A percentile compares a stretch with the other conserved stretches of the same genome.
Evolutionary conservation across 805 yeast genomes (phyloP).

Genomic region (Saturnispora kantuleensis): DNA sequence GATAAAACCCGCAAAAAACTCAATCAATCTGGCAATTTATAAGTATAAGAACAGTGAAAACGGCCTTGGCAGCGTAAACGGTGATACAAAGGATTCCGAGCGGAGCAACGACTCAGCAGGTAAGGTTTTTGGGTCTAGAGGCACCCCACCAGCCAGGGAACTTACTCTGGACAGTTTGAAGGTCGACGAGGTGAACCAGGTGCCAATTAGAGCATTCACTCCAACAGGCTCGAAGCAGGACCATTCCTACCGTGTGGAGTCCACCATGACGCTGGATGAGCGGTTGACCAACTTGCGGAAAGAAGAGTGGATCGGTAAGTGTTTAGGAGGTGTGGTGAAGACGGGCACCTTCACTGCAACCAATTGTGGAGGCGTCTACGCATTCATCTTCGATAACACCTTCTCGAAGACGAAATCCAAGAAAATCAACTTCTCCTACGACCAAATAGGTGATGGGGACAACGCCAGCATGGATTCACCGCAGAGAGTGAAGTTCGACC

Average conservation of each 20-base stretch:
- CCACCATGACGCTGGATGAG: conserved; percentile 33
- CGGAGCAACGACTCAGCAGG: background rate
- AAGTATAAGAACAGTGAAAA: conserved; percentile 10
- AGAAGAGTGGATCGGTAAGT: conserved; percentile 45
- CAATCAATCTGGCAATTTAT: conserved; percentile 35
- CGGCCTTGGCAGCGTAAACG: conserved; percentile 5
- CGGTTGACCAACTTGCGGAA: conserved; percentile 45
- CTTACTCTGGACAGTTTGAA: no score
- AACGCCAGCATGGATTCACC: background rate
- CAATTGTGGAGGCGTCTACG: conserved; percentile 58
- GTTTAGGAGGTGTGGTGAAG: conserved; percentile 51
- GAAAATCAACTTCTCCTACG: conserved; percentile 56
- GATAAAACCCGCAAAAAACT: conserved; percentile 64
- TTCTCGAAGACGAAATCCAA: conserved; percentile 80
- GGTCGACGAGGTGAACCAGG: no score
- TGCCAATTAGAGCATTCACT: no score
- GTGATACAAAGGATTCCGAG: background rate
- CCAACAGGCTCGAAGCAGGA: background rate
- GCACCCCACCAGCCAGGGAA: no score
- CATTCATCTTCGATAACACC: conserved; percentile 87
- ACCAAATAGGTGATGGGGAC: background rate
- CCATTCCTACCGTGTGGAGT: no score
- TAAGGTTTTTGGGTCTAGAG: no score
- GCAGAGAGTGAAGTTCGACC: conserved; percentile 21
- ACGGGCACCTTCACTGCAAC: conserved; percentile 51